Evolutionary conservation across 345 rosid species (phyloP), one percentile per base, ranked within the genome.

Genomic region (Carallia pectinifolia): DNA sequence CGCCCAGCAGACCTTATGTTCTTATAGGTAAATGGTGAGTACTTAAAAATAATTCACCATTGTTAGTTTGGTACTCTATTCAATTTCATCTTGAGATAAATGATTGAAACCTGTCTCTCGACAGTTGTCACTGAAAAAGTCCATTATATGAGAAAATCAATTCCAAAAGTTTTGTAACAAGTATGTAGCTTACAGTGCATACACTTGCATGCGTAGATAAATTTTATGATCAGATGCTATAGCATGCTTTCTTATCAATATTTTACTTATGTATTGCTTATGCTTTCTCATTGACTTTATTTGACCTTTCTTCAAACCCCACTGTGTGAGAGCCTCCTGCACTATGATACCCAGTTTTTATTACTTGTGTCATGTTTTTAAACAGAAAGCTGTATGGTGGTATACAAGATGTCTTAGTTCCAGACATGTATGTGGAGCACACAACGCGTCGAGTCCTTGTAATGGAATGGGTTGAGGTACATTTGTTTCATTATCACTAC

Each of bases 391-490:
- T 91, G 27, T 93, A 91, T 65, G 96, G 97, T 68, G 80, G 76
- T 68, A 78, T 93, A 80, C 75, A 76, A 71, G 96, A 93, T 86
- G 94, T 93, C 71, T 38, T 81, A 71, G 92, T 93, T 84, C 98
- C 98, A 66, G 77, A 89, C 71, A 89, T 91, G 94, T 87, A 85
- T 72, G 65, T 77, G 71, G 91, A 93, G 80, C 74, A 85, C 81
- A 88, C 97, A 78, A 93, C 96, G 74, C 85, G 87, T 56, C 91
- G 78, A 79, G 94, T 93, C 70, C 91, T 93, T 81, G 88, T 86
- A 33, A 93, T 91, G 98, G 94, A 91, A 76, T 93, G 98, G 98
- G 81, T 93, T 69, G 96, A 89, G 98, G 98, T 93, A 87, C 38
- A 63, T 65, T 74, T 10, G 33, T 62, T 59, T 50, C 6, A 50